phyloP scores from a whole-genome alignment of 1,284 basidiomycete species.

The Blastosporella zonata region DNA sequence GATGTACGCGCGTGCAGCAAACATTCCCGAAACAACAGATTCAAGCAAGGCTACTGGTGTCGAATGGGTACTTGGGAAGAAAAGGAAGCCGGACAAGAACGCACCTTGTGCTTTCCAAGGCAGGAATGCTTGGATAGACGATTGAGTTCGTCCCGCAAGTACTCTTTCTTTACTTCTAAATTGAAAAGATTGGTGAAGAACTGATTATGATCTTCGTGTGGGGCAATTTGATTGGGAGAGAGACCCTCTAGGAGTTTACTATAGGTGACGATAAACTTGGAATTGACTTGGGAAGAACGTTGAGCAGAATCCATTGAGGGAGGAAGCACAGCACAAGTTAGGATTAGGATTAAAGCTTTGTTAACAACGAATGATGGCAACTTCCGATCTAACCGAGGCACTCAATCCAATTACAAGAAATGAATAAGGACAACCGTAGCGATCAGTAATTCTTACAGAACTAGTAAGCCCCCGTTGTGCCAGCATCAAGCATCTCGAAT shows the following conservation, averaged over 20 bases:
- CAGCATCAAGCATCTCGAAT: constrained; percentile 72
- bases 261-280: constrained; percentile 21
- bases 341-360: too few species aligned
- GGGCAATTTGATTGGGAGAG: constrained; percentile 18
- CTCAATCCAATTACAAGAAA: too few species aligned
- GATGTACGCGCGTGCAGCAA: constrained; percentile 35
- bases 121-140: constrained; percentile 38
- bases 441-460: too few species aligned
- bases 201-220: constrained; percentile 27
- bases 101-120: constrained; percentile 42
- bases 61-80: constrained; percentile 1
- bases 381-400: not conserved
- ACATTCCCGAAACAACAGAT: constrained; percentile 44
- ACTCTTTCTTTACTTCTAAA: constrained; percentile 47
- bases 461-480: constrained; percentile 19
- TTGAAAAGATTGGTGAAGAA: constrained; percentile 52
- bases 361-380: not conserved
- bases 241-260: constrained; percentile 21
- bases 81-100: constrained; percentile 6
- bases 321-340: not conserved
- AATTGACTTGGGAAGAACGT: constrained; percentile 13
- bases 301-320: constrained; percentile 11
- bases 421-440: not conserved
- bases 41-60: constrained; percentile 50
- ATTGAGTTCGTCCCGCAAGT: constrained; percentile 39